Percentiles rank a stretch among this genome's conserved stretches.
These are phyloP conservation scores for Setaria viridis DNA, from an alignment of 202 grass and related monocot species.

Conservation along the genomic window DNA sequence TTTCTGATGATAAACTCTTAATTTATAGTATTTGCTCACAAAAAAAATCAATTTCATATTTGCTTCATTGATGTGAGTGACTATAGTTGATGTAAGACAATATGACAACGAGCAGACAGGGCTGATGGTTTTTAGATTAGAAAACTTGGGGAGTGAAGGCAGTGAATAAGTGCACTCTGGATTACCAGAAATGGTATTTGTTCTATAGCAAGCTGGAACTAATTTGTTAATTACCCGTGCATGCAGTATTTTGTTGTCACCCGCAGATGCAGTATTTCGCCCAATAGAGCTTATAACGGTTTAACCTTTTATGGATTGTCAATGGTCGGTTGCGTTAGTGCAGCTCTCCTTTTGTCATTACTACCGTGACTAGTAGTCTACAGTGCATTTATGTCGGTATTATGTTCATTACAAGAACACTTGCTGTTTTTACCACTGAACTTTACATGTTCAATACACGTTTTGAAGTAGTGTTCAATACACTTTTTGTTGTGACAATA, in stretches of 20 bases:
- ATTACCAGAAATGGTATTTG: not conserved
- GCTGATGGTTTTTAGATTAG: not conserved
- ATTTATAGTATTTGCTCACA: not conserved
- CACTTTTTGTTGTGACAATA: not conserved
- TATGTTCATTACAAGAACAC: not conserved
- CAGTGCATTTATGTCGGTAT: no score
- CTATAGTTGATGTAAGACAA: not conserved
- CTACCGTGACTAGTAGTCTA: not conserved
- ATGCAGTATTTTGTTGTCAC: not conserved
- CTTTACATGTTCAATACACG: not conserved
- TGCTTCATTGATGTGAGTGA: not conserved
- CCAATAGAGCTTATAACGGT: not conserved
- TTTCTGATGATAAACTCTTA: slow-evolving; percentile 10
- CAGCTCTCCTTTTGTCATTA: not conserved
- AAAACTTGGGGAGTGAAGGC: not conserved
- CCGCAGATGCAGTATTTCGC: not conserved
- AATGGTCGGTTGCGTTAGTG: not conserved
- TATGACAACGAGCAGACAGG: not conserved
- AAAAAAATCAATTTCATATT: not conserved
- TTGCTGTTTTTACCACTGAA: slow-evolving; percentile 10
- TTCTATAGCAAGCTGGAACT: not conserved
- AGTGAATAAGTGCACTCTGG: not conserved
- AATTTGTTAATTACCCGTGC: not conserved
- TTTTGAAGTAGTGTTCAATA: not conserved
- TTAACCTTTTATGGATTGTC: not conserved